Conservation (phyloP, 1,284 basidiomycete species). For the Erythrobasidium hasegawianum region DNA sequence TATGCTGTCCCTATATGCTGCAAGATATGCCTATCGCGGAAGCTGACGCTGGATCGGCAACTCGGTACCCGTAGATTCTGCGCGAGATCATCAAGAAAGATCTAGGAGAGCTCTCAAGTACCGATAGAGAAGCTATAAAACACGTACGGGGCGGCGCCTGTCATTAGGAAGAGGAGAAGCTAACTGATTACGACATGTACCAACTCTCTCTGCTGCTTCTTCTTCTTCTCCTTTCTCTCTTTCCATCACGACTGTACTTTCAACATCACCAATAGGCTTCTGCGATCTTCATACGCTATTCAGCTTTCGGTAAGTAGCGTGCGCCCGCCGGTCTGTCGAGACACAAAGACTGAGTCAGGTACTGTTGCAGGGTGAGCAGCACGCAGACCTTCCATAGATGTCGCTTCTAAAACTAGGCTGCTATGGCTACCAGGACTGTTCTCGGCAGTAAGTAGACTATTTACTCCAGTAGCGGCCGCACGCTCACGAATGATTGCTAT, state of each 20-base stretch:
- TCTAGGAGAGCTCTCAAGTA: slow-evolving; percentile 27
- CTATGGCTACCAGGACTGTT: neutral
- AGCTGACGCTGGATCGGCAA: slow-evolving; percentile 8
- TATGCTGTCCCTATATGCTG: neutral
- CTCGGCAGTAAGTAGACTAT: slow-evolving; percentile 9
- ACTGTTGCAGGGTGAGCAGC: slow-evolving; percentile 11
- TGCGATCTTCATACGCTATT: slow-evolving; percentile 26
- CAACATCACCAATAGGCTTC: slow-evolving; percentile 3
- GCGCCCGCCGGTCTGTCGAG: too few relatives aligned
- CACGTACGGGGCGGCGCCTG: slow-evolving; percentile 5
- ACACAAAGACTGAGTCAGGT: neutral
- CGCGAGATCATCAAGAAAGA: slow-evolving; percentile 27
- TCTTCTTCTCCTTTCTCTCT: neutral
- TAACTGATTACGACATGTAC: neutral
- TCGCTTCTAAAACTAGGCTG: neutral
- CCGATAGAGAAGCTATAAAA: slow-evolving; percentile 32
- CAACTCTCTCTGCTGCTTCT: neutral
- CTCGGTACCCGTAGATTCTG: slow-evolving; percentile 18
- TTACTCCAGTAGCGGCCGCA: neutral
- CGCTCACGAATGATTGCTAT: neutral
- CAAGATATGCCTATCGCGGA: neutral
- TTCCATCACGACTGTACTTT: neutral
- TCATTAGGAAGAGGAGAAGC: neutral
- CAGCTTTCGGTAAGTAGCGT: slow-evolving; percentile 32
- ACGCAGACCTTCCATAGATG: neutral